Conservation (phyloP, 495 filamentous ascomycete species). For the Penicillium robsamsonii region DNA sequence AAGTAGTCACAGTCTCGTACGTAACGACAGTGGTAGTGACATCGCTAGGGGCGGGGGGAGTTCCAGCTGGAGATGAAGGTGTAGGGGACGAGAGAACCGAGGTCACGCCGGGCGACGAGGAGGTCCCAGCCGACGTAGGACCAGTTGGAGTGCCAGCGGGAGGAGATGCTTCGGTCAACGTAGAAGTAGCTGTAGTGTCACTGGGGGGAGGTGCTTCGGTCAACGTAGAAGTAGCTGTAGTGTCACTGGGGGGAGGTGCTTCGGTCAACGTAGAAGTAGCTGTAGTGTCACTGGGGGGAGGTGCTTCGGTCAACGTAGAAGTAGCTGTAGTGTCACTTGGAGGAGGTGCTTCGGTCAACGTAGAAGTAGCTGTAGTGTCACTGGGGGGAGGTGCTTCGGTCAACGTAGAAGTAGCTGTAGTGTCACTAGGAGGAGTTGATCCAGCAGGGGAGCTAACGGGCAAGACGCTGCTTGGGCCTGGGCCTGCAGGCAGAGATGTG, state of each 20-base stretch:
- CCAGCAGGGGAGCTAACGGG: neutral
- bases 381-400: neutral
- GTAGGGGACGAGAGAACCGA: neutral
- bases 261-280: slow-evolving; percentile 4
- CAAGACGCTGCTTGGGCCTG: neutral
- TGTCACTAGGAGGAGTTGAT: neutral
- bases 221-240: neutral
- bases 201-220: neutral
- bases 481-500: slow-evolving; percentile 5
- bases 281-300: neutral
- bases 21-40: slow-evolving; percentile 16
- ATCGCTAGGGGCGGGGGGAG: slow-evolving; percentile 11
- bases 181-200: slow-evolving; percentile 6
- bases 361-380: slow-evolving; percentile 4
- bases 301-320: neutral
- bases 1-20: slow-evolving; percentile 37
- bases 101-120: slow-evolving; percentile 1
- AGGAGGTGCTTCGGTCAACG: slow-evolving; percentile 1
- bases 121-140: slow-evolving; percentile 3
- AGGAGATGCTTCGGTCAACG: neutral
- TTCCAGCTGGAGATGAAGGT: slow-evolving; percentile 2
- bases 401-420: slow-evolving; percentile 6
- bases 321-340: slow-evolving; percentile 3
- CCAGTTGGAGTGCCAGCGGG: slow-evolving; percentile 2
- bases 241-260: slow-evolving; percentile 1